Evolutionary conservation across 75 land plant genomes (phyloP), one percentile per base, ranked within the genome.

Genomic region (Pinus tabuliformis): DNA sequence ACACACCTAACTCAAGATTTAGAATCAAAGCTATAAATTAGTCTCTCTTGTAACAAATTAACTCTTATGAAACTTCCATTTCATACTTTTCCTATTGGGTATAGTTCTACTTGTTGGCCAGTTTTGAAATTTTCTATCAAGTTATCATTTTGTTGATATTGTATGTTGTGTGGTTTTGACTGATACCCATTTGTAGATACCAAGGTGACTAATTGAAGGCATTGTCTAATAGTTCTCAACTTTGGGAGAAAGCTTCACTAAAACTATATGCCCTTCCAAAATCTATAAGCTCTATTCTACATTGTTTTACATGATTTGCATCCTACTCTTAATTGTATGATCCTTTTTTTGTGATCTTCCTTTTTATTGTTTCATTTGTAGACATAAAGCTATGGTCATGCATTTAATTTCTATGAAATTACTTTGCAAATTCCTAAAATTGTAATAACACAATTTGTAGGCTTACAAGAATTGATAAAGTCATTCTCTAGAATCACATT

Each of bases 141-240:
- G 21, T 66, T 26, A 12, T 20, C 56, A 12, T n/a, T 24, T 42
- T 54, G 30, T 45, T 45, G 18, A 45, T 56, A 18, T 3, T 61
- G 7, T 30, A 13, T 57, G 16, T 5, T n/a, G 9, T 20, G 12
- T 45, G 56, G 73, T 49, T 7, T 75, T 65, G 6, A 30, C 49
- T 73, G 11, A 54, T 56, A 54, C 57, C 73, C 9, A 3, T 57
- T 77, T 22, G 76, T 79, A 97, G 99, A 75, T 97, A 97, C 81
- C 98, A 97, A 83, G 99, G 94, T 82, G 99, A 97, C 85, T 97
- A 95, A 95, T 84, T 97, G 21, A 97, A 92, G 76, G 81, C 93
- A 39, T 92, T 98, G n/a, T 82, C 90, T 12, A 92, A 75, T 72
- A 83, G 89, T 26, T 60, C 94, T 15, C 95, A 88, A 68, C 76